Evolutionary conservation across 2,329 filamentous ascomycete genomes (phyloP).

Genomic region (Apiospora sp.): DNA sequence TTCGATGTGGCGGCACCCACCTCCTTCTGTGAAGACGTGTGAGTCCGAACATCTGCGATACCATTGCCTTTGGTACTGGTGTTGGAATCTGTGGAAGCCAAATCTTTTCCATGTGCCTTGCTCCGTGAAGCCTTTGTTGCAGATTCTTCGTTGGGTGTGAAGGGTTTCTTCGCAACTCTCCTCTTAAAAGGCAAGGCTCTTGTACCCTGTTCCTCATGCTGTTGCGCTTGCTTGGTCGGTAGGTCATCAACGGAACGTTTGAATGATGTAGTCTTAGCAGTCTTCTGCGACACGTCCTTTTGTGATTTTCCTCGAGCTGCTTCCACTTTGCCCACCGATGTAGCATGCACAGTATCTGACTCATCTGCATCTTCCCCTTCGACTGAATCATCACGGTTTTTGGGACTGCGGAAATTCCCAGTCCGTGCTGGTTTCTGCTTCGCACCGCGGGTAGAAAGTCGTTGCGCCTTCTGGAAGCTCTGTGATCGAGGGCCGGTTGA

Average conservation of each 20-base stretch:
- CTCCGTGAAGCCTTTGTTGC: neutral
- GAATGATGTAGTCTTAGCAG: neutral
- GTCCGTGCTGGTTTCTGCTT: neutral
- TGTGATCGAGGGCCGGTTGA: neutral
- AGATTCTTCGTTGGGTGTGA: neutral
- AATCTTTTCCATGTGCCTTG: neutral
- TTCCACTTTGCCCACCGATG: neutral
- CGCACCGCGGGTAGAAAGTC: neutral
- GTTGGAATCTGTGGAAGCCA: neutral
- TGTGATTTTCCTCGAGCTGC: neutral
- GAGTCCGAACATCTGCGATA: neutral
- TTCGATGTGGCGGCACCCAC: accelerated
- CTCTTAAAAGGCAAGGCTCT: neutral
- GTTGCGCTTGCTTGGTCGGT: neutral
- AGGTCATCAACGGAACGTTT: neutral
- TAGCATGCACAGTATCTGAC: neutral
- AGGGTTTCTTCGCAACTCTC: neutral
- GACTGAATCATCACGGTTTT: neutral
- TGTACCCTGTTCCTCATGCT: neutral
- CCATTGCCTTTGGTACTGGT: neutral
- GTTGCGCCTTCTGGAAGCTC: neutral
- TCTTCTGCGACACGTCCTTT: neutral
- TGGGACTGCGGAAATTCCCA: neutral
- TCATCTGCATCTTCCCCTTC: neutral
- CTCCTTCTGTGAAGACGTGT: neutral